phyloP scores from a whole-genome alignment of 2,329 filamentous ascomycete genomes.

The Camptophora hylomeconis region DNA sequence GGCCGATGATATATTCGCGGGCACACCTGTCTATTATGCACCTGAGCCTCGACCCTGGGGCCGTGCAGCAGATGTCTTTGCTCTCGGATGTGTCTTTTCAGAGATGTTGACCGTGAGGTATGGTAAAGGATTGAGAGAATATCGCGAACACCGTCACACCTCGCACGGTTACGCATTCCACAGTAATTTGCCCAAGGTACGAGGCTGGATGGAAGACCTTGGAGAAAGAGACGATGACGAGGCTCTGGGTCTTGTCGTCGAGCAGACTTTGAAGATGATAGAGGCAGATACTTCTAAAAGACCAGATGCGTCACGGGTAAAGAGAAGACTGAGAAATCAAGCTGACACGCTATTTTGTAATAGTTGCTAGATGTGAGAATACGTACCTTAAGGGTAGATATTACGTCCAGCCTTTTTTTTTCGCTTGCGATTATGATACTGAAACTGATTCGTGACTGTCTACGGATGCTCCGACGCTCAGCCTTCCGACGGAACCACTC shows the following conservation, averaged over 20 bases:
- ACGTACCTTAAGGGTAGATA: too few relatives aligned
- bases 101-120: slow-evolving; percentile 8
- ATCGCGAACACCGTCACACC: slow-evolving; percentile 1
- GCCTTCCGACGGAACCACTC: too few relatives aligned
- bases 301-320: slow-evolving; percentile 1
- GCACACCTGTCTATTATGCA: slow-evolving; percentile 4
- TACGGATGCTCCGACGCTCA: too few relatives aligned
- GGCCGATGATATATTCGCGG: background rate
- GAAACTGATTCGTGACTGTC: too few relatives aligned
- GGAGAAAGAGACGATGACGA: background rate
- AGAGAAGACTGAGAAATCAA: background rate
- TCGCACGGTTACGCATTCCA: slow-evolving; percentile 1
- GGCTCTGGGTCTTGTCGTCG: background rate
- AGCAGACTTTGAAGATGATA: slow-evolving; percentile 4
- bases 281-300: background rate
- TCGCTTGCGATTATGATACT: too few relatives aligned
- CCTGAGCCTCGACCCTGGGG: slow-evolving; percentile 5
- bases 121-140: slow-evolving; percentile 1
- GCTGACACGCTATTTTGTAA: slow-evolving; percentile 2
- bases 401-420: too few relatives aligned
- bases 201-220: slow-evolving; percentile 2
- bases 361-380: too few relatives aligned
- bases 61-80: slow-evolving; percentile 4
- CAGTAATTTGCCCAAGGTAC: slow-evolving; percentile 1
- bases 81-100: slow-evolving; percentile 10